phyloP scores from a whole-genome alignment of 2,329 filamentous ascomycete genomes.

The Chrysoporthe cubensis region DNA sequence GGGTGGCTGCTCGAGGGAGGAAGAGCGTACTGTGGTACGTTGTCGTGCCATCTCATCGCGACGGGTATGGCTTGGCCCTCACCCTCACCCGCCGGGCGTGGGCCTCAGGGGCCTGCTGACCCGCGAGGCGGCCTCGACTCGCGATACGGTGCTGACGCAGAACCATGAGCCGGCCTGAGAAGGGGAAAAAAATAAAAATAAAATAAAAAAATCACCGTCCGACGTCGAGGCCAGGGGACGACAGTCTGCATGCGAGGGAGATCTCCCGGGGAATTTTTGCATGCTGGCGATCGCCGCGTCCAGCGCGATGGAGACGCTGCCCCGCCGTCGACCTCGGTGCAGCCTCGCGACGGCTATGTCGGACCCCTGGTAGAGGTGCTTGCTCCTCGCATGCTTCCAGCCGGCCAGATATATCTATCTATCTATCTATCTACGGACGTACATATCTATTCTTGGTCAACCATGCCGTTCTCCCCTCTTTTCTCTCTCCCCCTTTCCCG shows the following conservation, averaged over 20 bases:
- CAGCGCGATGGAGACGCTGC: neutral
- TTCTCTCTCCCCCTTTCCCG: too few species aligned
- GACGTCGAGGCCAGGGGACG: neutral
- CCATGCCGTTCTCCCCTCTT: neutral
- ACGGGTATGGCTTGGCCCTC: too few species aligned
- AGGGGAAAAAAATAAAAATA: too few species aligned
- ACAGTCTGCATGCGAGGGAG: neutral
- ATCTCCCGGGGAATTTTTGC: neutral
- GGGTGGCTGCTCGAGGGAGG: too few species aligned
- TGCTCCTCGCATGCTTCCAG: too few species aligned
- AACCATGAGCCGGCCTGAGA: neutral
- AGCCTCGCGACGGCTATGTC: too few species aligned
- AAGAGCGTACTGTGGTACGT: too few species aligned
- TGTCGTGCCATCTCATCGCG: too few species aligned
- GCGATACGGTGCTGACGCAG: conserved; percentile 8
- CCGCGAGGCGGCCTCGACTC: neutral
- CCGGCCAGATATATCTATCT: too few species aligned
- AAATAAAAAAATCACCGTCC: neutral
- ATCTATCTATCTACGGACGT: too few species aligned
- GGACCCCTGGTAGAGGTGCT: too few species aligned
- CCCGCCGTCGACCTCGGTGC: too few species aligned
- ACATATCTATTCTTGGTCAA: neutral
- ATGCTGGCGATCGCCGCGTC: neutral
- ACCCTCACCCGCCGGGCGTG: neutral
- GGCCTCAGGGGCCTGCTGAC: neutral